Base-by-base conservation (phyloP, 768 basidiomycete species). In the Lactarius evosmus region DNA sequence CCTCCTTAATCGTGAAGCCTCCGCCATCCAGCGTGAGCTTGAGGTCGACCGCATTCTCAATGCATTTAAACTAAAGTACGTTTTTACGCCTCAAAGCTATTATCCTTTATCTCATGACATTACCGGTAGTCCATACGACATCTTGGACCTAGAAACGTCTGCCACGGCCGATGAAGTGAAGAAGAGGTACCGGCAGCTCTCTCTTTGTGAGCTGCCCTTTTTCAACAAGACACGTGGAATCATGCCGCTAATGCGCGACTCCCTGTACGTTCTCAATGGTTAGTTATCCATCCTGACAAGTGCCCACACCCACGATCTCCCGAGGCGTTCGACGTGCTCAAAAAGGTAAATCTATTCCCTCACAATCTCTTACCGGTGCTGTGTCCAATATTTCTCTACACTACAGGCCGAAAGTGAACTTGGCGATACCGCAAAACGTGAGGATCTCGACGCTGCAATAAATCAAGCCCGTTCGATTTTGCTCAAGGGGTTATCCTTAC, bases 241-340 rank as follows among this genome's bases (percentile, higher is more conserved):
- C 51, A 46, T 44, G 27, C 58, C 61, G 66, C 67, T 70, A 56
- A 70, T 53, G 52, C 27, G 62, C 46, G 32, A 34, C 56, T 58
- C 55, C 60, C 54, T 59, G 80, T 80, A 81, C 79, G 79, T 82
- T 78, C 66, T 75, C 60, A 65, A 75, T 69, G 70, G 66, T 66
- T 73, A 94, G 92, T 97, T 76, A 98, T 99, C 72, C 97, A 99
- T 81, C 97, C 97, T 66, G 97, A 99, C 80, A 99, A 98, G 82
- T 89, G 90, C 70, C 79, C 91, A 73, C 93, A 97, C 77, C 80
- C 84, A 32, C 85, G 86, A 70, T 91, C 93, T 56, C 88, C 93
- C 70, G 93, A 97, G 76, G 95, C 95, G 1, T 97, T 97, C 73
- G 94, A 96, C 74, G 72, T 93, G 36, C 81, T 97, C 53, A 97